phyloP scores from a whole-genome alignment of 495 filamentous ascomycete genomes.

The Trichocladium antarcticum region DNA sequence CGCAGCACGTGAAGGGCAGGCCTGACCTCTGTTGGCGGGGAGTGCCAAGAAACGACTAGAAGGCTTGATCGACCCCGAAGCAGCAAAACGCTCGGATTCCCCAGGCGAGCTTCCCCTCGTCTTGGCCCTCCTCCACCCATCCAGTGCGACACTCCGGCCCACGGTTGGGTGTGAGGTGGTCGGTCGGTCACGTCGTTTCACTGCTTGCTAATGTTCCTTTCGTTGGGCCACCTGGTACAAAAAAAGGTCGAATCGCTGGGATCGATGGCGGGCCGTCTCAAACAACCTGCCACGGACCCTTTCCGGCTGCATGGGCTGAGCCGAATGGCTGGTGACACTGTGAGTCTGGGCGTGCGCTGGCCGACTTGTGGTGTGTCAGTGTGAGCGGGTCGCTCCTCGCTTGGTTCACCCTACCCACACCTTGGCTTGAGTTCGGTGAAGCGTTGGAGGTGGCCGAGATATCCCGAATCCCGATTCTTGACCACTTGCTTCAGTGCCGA shows the following conservation, averaged over 20 bases:
- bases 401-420: not conserved
- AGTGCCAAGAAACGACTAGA: slow-evolving; percentile 6
- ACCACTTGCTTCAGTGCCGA: too few relatives aligned
- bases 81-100: slow-evolving; percentile 1
- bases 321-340: not conserved
- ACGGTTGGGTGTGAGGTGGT: not conserved
- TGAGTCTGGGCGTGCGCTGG: not conserved
- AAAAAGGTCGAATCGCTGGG: slow-evolving; percentile 13
- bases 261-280: slow-evolving; percentile 9
- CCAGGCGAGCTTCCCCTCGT: not conserved
- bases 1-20: slow-evolving; percentile 5
- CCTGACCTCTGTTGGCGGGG: not conserved
- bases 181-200: not conserved
- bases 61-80: slow-evolving; percentile 6
- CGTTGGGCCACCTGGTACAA: not conserved
- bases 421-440: not conserved
- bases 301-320: slow-evolving; percentile 6
- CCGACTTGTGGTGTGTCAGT: not conserved
- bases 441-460: too few relatives aligned
- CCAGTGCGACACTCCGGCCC: not conserved
- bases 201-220: not conserved
- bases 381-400: not conserved
- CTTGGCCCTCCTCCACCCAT: not conserved
- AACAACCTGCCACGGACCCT: slow-evolving; percentile 7
- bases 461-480: too few relatives aligned